Evolutionary conservation across 495 filamentous ascomycete genomes (phyloP), one percentile per base, ranked within the genome.

Genomic region (Tuber borchii): DNA sequence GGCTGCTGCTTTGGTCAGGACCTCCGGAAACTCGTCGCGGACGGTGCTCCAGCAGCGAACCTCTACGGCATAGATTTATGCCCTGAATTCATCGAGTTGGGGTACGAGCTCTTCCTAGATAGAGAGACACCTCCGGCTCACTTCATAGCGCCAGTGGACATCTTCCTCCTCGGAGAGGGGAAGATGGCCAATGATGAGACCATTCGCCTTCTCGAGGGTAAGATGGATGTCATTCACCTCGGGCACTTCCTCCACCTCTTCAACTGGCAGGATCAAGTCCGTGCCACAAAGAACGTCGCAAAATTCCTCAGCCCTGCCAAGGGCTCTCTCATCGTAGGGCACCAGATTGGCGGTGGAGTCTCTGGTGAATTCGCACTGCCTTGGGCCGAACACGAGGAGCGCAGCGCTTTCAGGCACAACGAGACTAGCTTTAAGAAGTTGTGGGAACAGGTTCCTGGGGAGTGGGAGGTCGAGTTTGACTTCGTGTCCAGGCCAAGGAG

Each of bases 241-340:
- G 83, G 84, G 1, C 86, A 86, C 0, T 89, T 92, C 77, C 87
- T 92, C 68, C 90, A 91, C 73, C 84, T 91, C 10, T 92, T 90
- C 74, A 77, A 76, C n/a, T 88, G 84, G 78, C 85, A 87, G 0
- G 82, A 87, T 10, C 90, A 91, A 77, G 80, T 88, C 14, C 56
- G 78, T 0, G 79, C 87, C 14, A 86, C 85, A 2, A 86, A 86
- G 75, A 82, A 84, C 8, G 78, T 91, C 6, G 81, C 87, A 0
- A 77, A 73, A 39, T 82, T 91, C 12, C 81, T 90, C 19, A 83
- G 82, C 40, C 83, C 83, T 3, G 74, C 82, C 61, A 81, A 83
- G 12, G 87, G 87, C 2, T 85, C 84, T 14, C 78, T 88, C 65
- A 77, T 90, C 0, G 75, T 89, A 8, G 89, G 88, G 0, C 82